Percentiles rank a stretch among this genome's conserved stretches.
These are phyloP conservation scores for Sisymbrium irio DNA, from an alignment of 345 rosid genomes.

Conservation along the genomic window DNA sequence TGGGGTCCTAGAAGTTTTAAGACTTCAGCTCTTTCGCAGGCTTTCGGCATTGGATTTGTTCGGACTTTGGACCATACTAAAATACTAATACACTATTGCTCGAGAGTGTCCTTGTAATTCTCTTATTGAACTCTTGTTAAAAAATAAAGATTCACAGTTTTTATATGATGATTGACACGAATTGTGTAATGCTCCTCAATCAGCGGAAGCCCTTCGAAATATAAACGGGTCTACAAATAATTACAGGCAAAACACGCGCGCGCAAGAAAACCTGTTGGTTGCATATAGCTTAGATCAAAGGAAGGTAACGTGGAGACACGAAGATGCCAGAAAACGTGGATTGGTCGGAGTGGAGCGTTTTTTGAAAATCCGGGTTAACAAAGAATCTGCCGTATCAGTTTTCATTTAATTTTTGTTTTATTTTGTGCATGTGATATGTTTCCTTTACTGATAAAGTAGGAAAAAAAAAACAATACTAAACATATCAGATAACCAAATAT, in stretches of 20 bases:
- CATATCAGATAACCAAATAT: neutral
- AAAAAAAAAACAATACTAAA: neutral
- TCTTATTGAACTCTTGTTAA: too few relatives aligned
- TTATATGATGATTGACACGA: too few relatives aligned
- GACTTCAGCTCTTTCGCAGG: neutral
- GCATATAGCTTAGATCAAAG: neutral
- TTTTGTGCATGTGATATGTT: constrained; percentile 33
- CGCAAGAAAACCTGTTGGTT: too few relatives aligned
- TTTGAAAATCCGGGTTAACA: neutral
- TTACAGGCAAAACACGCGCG: too few relatives aligned
- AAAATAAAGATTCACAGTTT: too few relatives aligned
- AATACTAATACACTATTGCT: too few relatives aligned
- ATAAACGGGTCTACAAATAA: too few relatives aligned
- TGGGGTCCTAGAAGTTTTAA: neutral
- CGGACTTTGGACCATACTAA: neutral
- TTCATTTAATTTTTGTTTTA: constrained; percentile 13
- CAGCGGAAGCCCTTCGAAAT: too few relatives aligned
- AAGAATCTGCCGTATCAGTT: constrained; percentile 4
- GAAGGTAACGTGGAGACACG: constrained; percentile 19
- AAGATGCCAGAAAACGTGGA: constrained; percentile 32
- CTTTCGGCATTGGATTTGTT: neutral
- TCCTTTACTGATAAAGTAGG: neutral
- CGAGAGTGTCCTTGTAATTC: too few relatives aligned
- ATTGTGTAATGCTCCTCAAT: too few relatives aligned
- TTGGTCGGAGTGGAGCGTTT: constrained; percentile 17